Evolutionary conservation across 305 asterid species (phyloP).

Genomic region (Fraxinus greggii): DNA sequence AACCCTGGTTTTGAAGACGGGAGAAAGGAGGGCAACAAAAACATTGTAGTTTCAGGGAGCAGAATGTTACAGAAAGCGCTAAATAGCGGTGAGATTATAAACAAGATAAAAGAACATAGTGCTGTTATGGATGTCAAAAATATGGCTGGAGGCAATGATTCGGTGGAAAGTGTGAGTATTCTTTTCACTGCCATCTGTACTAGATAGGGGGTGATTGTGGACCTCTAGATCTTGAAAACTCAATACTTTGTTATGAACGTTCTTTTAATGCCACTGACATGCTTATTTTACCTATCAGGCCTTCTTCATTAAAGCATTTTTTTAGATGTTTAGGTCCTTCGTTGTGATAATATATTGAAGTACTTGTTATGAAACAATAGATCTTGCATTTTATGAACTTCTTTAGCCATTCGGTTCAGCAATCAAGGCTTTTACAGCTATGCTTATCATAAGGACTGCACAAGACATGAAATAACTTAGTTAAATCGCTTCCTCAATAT

Average conservation of each 20-base stretch:
- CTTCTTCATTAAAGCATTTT: neutral
- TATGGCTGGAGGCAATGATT: constrained; percentile 30
- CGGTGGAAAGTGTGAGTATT: constrained; percentile 47
- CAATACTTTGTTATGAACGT: neutral
- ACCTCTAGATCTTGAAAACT: neutral
- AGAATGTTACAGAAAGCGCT: constrained; percentile 26
- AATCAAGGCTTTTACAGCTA: neutral
- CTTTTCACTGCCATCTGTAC: constrained; percentile 8
- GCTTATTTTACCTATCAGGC: neutral
- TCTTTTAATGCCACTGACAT: neutral
- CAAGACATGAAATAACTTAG: neutral
- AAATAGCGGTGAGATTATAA: constrained; percentile 23
- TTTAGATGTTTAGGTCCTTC: neutral
- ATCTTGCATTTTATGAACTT: neutral
- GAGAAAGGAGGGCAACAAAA: constrained; percentile 31
- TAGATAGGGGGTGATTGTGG: constrained; percentile 8
- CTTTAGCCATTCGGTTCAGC: neutral
- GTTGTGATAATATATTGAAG: neutral
- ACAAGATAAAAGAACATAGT: constrained; percentile 33
- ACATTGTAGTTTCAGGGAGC: constrained; percentile 31
- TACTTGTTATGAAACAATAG: neutral
- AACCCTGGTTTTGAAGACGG: constrained; percentile 35
- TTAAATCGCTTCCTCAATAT: neutral
- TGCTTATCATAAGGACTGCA: neutral
- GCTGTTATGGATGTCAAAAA: constrained; percentile 30